Evolutionary conservation across 2,329 filamentous ascomycete species (phyloP), one percentile per base, ranked within the genome.

Genomic region (Diaporthe citri): DNA sequence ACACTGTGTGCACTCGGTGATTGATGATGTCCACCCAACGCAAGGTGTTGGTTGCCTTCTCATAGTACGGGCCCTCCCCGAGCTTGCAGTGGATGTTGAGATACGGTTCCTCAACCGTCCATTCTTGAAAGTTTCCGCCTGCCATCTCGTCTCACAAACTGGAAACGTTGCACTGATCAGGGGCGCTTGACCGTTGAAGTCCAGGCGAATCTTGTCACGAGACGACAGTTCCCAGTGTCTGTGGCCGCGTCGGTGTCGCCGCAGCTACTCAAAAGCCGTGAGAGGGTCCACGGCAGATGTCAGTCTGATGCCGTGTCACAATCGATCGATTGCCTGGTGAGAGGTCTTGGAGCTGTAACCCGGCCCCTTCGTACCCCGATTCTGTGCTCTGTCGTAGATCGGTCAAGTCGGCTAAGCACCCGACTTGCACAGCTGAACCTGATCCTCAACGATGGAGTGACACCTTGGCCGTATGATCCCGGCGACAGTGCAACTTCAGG

Each of bases 21-120:
- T 93, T 91, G 83, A 93, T 93, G 84, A 98, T 96, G 84, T 98
- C 96, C 76, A 96, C 91, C 82, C 95, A 95, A 77, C 94, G 93
- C 75, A 96, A 85, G 62, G 87, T 88, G 82, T 94, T 89, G 69
- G 89, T 91, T 31, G 85, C 85, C 75, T 88, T 86, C 82, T 95
- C 93, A 85, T 92, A 95, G 85, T 91, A 95, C 1, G 94, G 94
- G 0, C 90, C 94, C 83, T 96, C 94, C 77, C 92, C 93, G 41
- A 96, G 88, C 20, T 85, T 86, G 84, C 93, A 95, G 78, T 90
- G 88, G 73, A 90, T 84, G 78, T 92, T 86, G 76, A 96, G 87
- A 84, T 89, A 91, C 9, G 89, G 88, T 82, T 87, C 81, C 59
- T 81, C 85, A 77, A 88, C 86, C 73, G 84, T 84, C 90, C 89